Percentiles rank a stretch among this genome's conserved stretches.
Evolutionary conservation across 305 asterid genomes (phyloP).

Genomic region (Stenogyne calaminthoides): DNA sequence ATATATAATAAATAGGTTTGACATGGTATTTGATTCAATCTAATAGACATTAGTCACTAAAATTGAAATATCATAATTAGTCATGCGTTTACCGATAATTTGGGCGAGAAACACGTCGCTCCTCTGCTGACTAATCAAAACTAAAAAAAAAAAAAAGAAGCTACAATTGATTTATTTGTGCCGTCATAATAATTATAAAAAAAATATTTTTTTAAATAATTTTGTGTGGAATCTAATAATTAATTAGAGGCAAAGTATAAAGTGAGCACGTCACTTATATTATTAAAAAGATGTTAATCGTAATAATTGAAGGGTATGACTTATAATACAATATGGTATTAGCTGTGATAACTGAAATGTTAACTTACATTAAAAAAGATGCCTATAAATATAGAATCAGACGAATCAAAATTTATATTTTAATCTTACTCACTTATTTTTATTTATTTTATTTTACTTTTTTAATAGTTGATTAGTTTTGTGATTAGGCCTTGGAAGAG

Average conservation of each 20-base stretch:
- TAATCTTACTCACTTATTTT: not conserved
- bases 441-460: not conserved
- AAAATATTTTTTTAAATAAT: not conserved
- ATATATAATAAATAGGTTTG: not conserved
- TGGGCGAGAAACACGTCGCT: conserved; percentile 33
- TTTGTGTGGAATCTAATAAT: no score
- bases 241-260: no score
- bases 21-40: not conserved
- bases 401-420: not conserved
- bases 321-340: no score
- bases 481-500: not conserved
- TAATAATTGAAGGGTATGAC: no score
- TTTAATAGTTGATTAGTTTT: not conserved
- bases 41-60: not conserved
- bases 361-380: no score
- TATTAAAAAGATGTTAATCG: no score
- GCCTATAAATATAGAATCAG: no score
- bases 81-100: conserved; percentile 22
- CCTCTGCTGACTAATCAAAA: not conserved
- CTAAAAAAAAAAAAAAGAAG: no score
- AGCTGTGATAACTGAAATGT: no score
- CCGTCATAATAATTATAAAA: not conserved
- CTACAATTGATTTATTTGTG: conserved; percentile 13
- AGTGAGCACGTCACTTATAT: no score
- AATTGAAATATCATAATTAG: conserved; percentile 5